Evolutionary conservation across 306 rosid genomes (phyloP), one percentile per base, ranked within the genome.

Genomic region (Corylus avellana): DNA sequence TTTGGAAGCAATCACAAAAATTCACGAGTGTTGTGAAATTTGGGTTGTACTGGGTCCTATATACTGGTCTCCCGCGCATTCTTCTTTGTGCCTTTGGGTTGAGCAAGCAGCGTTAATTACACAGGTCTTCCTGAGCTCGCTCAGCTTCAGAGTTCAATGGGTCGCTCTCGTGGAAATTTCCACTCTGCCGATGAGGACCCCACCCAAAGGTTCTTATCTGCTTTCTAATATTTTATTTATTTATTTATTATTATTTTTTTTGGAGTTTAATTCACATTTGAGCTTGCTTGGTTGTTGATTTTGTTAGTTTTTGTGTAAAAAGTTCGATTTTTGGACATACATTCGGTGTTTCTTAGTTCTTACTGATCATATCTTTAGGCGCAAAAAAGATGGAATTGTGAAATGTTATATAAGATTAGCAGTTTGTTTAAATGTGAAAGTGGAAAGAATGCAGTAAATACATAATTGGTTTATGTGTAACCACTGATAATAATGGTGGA

Each of bases 141-240:
- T 22, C 25, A 22, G 25, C 25, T 22, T 47, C 73, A 57, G 77
- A 61, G 79, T 64, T 62, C 86, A 86, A 95, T 96, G 99, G 99
- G 94, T 85, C 97, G 99, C 78, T 96, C 98, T 85, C 97, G 99
- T 68, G 97, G 93, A 42, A 94, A 92, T 79, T 93, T 93, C 74
- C 97, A 88, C 75, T 81, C 88, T 12, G 84, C 89, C 42, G 97
- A 93, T 67, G 99, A 93, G 58, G 99, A 96, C 82, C 98, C 97
- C 32, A 85, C 88, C 51, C 99, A 90, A 82, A 93, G 99, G 98
- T 96, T 87, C 42, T 76, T 68, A 62, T 12, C 71, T 75, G 72
- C 70, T 29, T 59, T 50, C 10, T 53, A 68, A 53, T 11, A 74
- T 74, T 47, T 66, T 25, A 29, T 35, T 35, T 54, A 0, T 22